Evolutionary conservation across 352 stramenopile genomes (phyloP), one percentile per base, ranked within the genome.

Genomic region (Phytopythium mirpurense): DNA sequence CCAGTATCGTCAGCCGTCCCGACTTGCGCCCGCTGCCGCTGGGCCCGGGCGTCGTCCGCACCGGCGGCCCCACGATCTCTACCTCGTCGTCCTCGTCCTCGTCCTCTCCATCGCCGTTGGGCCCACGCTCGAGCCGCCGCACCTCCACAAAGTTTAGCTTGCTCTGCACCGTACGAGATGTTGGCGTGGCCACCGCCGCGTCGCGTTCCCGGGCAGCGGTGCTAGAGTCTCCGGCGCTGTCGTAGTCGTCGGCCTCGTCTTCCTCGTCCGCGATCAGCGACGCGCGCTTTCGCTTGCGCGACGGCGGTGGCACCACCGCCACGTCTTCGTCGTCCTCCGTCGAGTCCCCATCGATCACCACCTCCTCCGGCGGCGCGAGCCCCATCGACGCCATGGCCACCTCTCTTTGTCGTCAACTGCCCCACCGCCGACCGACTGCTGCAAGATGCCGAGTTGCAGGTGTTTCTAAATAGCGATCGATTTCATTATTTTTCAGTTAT

Each of bases 341-440:
- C 43, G 74, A 85, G 55, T 91, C 74, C 46, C 67, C 72, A 34
- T 91, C 78, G 62, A 88, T 90, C 63, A 87, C 66, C 54, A 88
- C 75, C 71, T 90, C 77, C 27, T 85, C 66, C 19, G 60, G 70
- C 47, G 47, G 40, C 9, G 54, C 49, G 21, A 47, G 32, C 11
- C 41, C 23, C 12, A 23, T 15, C 16, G 47, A 57, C 54, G 29
- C 27, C 54, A 60, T 60, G 5, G 43, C 42, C n/a, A n/a, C n/a
- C n/a, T n/a, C n/a, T 24, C 3, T 19, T 27, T 11, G 37, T n/a
- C 10, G 2, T 19, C 40, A 46, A 16, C 32, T 18, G n/a, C 29
- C 5, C 5, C 29, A 9, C 29, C 29, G 9, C 9, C 29, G 9
- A 9, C 29, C 29, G 9, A 32, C 29, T 32, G 29, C 29, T n/a